Base-by-base conservation (phyloP, 495 filamentous ascomycete genomes). In the Penicillium verhagenii region DNA sequence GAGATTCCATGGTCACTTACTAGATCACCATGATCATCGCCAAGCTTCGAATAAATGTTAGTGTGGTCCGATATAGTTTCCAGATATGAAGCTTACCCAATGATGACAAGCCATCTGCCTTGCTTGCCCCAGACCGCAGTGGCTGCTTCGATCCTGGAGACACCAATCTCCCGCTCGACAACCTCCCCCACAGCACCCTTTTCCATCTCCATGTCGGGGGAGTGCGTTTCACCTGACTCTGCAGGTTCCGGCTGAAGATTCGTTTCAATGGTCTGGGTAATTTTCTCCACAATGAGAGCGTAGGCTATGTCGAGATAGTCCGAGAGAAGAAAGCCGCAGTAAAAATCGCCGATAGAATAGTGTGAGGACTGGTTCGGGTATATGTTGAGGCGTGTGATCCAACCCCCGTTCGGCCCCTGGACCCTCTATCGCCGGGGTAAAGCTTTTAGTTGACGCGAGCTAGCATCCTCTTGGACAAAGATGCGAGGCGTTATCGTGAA, bases 1-100 rank as follows among this genome's bases (percentile, higher is more conserved):
- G n/a, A n/a, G n/a, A n/a, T n/a, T n/a, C 10, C 19, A 14, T 16
- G 7, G 10, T 40, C 20, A 58, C 73, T 64, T 67, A 74, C 73
- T 74, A 79, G 29, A 73, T 70, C 48, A 78, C 64, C 75, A 77
- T 78, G 25, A 78, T 73, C 65, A 79, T 71, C 11, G 56, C 65
- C 46, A 69, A 39, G 24, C 70, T 67, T 60, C 50, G 38, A 10
- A 45, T n/a, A 37, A 37, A 4, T 24, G 13, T 66, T 42, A 67
- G 61, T 50, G 43, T 20, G 9, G 11, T 3, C 14, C 6, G 4
- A 40, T 11, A 7, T 19, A 33, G 23, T 1, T 11, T 29, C 4
- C 35, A 9, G 52, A 29, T 2, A 8, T 0, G 14, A 33, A 37
- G 9, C 53, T 39, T 63, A 79, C 75, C 74, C 74, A 44, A 59